Evolutionary conservation across 306 rosid genomes (phyloP).

Genomic region (Hylodesmum podocarpum): DNA sequence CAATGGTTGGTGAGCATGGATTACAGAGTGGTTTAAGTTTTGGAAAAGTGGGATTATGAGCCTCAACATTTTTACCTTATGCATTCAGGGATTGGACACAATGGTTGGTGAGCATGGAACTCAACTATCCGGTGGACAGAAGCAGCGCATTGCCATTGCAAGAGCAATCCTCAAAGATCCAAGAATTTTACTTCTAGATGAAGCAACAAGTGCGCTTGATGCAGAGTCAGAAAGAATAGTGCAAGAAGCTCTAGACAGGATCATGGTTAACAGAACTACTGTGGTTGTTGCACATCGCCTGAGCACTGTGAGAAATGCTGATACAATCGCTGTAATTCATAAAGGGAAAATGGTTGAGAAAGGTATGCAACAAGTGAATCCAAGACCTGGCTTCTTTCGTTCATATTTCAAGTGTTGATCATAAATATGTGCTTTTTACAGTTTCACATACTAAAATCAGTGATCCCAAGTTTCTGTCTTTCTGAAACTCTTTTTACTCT

Average conservation of each 20-base stretch:
- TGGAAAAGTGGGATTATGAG: too few relatives aligned
- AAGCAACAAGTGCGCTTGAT: conserved; percentile 87
- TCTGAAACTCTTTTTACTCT: neutral
- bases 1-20: too few relatives aligned
- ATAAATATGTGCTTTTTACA: neutral
- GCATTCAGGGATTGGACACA: conserved; percentile 61
- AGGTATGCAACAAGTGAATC: conserved; percentile 39
- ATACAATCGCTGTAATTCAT: conserved; percentile 73
- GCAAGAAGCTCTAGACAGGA: conserved; percentile 78
- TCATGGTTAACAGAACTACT: conserved; percentile 78
- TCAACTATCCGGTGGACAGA: conserved; percentile 83
- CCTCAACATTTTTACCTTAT: neutral
- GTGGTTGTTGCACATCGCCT: conserved; percentile 78
- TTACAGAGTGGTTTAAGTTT: too few relatives aligned
- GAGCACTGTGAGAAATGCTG: conserved; percentile 79
- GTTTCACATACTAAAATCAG: neutral
- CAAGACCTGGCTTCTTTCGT: neutral
- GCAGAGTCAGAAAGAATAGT: conserved; percentile 82
- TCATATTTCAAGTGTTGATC: neutral
- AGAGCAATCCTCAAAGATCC: conserved; percentile 81
- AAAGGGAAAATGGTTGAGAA: conserved; percentile 78
- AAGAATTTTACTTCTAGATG: conserved; percentile 74
- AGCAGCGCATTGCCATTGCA: conserved; percentile 81
- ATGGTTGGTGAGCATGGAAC: conserved; percentile 88
- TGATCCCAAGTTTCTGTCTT: neutral